phyloP scores from a whole-genome alignment of 139 green algal genomes.

The Pleodorina starrii region DNA sequence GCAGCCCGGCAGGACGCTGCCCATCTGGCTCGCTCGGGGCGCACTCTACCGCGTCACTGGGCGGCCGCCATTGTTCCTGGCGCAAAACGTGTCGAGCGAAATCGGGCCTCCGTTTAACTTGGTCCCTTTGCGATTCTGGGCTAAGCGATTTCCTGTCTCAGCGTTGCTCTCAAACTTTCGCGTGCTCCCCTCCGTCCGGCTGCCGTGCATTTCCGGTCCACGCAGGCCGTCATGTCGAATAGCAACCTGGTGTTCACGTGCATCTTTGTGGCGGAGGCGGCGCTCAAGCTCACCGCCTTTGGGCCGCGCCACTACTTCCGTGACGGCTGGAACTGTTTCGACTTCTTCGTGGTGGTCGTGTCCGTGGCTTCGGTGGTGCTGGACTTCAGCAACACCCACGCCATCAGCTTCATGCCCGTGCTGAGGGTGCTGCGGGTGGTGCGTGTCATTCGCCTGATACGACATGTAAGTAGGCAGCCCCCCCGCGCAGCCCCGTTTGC shows the following conservation, averaged over 20 bases:
- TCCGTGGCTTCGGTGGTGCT: slow-evolving; percentile 59
- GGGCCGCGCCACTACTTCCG: slow-evolving; percentile 24
- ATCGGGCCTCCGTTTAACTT: no score
- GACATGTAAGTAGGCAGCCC: slow-evolving; percentile 37
- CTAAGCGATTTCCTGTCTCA: no score
- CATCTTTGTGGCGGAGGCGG: slow-evolving; percentile 75
- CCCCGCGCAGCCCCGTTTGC: no score
- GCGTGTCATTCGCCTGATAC: slow-evolving; percentile 46
- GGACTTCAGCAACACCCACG: slow-evolving; percentile 47
- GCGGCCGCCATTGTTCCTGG: no score
- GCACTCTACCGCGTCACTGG: no score
- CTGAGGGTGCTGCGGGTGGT: slow-evolving; percentile 77
- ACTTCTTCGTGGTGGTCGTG: slow-evolving; percentile 73
- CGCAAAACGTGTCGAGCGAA: no score
- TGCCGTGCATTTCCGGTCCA: no score
- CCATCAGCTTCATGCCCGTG: slow-evolving; percentile 70
- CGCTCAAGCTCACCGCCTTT: slow-evolving; percentile 69
- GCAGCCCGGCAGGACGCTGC: no score
- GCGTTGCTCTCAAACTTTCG: no score
- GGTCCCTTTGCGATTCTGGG: no score
- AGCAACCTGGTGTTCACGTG: slow-evolving; percentile 72
- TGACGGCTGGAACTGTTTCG: slow-evolving; percentile 73
- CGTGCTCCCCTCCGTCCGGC: no score
- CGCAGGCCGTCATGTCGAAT: slow-evolving; percentile 42
- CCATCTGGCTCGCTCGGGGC: no score